These are phyloP conservation scores for Colletotrichum plurivorum DNA, from an alignment of 2,329 filamentous ascomycete species.

Conservation along the genomic window DNA sequence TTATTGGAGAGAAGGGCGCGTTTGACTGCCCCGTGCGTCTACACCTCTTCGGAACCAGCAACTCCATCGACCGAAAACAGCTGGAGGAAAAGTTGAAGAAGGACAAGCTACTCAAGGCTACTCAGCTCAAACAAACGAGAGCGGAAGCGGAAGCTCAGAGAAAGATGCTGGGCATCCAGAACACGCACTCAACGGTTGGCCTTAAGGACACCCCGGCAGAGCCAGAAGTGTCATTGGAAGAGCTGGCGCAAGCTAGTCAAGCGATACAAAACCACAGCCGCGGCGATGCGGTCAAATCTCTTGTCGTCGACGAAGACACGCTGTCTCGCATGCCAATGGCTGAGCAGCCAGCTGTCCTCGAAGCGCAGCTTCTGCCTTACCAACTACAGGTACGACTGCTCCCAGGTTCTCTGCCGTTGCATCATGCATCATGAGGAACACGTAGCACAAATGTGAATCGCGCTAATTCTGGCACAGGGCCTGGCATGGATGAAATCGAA, in stretches of 20 bases:
- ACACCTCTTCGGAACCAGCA: slow-evolving; percentile 77
- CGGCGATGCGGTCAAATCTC: slow-evolving; percentile 75
- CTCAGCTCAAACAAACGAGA: slow-evolving; percentile 69
- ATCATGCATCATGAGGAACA: neutral
- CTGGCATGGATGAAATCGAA: slow-evolving; percentile 86
- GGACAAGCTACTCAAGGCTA: slow-evolving; percentile 74
- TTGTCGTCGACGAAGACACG: slow-evolving; percentile 79
- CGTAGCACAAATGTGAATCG: neutral
- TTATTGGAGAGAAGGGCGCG: slow-evolving; percentile 75
- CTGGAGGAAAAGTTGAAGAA: slow-evolving; percentile 75
- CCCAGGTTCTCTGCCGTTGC: neutral
- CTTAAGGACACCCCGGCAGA: slow-evolving; percentile 48
- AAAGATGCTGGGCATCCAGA: slow-evolving; percentile 56
- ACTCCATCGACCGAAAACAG: slow-evolving; percentile 63
- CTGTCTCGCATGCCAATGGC: slow-evolving; percentile 81
- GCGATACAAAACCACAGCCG: slow-evolving; percentile 76
- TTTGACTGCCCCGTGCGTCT: slow-evolving; percentile 83
- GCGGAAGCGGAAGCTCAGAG: slow-evolving; percentile 68
- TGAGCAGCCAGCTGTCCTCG: slow-evolving; percentile 74
- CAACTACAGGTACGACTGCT: slow-evolving; percentile 70
- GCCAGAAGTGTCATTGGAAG: slow-evolving; percentile 67
- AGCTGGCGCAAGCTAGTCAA: slow-evolving; percentile 77
- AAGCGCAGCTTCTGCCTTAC: slow-evolving; percentile 81
- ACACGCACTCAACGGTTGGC: slow-evolving; percentile 55
- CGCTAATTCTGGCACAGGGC: slow-evolving; percentile 63